Conservation (phyloP, 768 basidiomycete species). For the Suillus variegatus region DNA sequence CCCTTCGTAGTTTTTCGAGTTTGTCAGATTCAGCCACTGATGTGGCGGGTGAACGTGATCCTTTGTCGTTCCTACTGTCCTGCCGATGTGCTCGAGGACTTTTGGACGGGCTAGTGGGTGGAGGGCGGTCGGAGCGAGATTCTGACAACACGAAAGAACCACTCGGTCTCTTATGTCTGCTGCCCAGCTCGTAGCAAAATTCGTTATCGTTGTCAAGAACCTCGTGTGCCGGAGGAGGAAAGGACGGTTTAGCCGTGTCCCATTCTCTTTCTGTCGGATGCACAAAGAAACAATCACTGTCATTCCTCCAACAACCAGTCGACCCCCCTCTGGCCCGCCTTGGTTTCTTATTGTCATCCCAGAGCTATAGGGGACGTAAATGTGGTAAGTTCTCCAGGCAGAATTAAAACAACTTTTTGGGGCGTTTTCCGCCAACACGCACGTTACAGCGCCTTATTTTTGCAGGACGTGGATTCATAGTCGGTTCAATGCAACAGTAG, state of each 20-base stretch:
- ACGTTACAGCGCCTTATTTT: constrained; percentile 34
- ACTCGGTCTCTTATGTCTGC: constrained; percentile 13
- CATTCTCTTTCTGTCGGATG: constrained; percentile 36
- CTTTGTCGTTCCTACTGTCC: constrained; percentile 13
- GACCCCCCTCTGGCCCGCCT: constrained; percentile 22
- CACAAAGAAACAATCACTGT: constrained; percentile 27
- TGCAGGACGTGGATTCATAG: neutral
- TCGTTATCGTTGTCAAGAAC: constrained; percentile 25
- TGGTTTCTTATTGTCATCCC: constrained; percentile 28
- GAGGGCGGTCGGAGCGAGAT: constrained; percentile 16
- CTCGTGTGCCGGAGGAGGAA: constrained; percentile 21
- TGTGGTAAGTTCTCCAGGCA: neutral
- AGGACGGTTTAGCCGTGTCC: constrained; percentile 28
- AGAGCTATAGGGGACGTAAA: constrained; percentile 21
- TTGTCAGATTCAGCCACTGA: constrained; percentile 27
- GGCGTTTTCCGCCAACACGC: constrained; percentile 13
- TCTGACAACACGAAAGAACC: neutral
- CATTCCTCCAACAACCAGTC: constrained; percentile 24
- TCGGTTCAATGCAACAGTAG: neutral
- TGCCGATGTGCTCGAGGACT: constrained; percentile 13
- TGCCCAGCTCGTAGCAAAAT: constrained; percentile 21
- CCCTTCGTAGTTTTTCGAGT: constrained; percentile 23
- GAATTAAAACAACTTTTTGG: neutral
- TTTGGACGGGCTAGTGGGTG: neutral
- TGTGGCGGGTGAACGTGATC: constrained; percentile 24